Percentiles rank a stretch among this genome's conserved stretches.
Conservation (phyloP, 2,329 filamentous ascomycete species). For the Ophiocordyceps camponoti-leonardi region DNA sequence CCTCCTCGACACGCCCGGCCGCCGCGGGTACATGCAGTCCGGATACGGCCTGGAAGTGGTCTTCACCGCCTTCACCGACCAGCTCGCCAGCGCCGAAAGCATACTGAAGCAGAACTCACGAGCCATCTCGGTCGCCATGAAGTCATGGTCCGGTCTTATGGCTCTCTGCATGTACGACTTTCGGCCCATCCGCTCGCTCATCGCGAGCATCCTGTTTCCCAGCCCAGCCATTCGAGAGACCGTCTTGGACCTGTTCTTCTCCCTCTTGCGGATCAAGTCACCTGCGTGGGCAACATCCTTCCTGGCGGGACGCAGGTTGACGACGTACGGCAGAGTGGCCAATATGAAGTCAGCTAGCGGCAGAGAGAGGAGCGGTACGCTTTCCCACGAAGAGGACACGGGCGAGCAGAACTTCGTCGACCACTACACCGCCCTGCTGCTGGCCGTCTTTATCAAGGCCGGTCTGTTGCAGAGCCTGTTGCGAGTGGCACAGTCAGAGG, state of each 20-base stretch:
- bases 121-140: constrained; percentile 80
- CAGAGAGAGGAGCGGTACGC: constrained; percentile 29
- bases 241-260: constrained; percentile 74
- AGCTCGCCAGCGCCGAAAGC: constrained; percentile 39
- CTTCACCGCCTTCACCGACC: constrained; percentile 87
- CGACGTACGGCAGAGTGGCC: constrained; percentile 88
- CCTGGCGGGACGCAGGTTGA: constrained; percentile 76
- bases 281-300: constrained; percentile 90
- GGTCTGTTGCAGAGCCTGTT: constrained; percentile 49
- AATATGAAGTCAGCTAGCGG: constrained; percentile 51
- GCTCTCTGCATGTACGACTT: constrained; percentile 78
- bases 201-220: constrained; percentile 44
- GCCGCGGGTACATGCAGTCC: constrained; percentile 66
- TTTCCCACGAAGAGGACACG: constrained; percentile 46
- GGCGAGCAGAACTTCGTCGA: constrained; percentile 75
- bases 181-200: constrained; percentile 63
- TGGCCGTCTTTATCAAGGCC: constrained; percentile 71
- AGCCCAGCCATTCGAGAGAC: constrained; percentile 47
- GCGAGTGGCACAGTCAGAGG: constrained; percentile 48
- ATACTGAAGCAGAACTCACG: constrained; percentile 73
- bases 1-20: constrained; percentile 68
- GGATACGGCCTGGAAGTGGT: constrained; percentile 80
- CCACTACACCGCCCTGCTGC: constrained; percentile 79
- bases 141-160: constrained; percentile 87
- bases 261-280: constrained; percentile 69